Percentiles rank a stretch among this genome's conserved stretches.
Evolutionary conservation across 106 monocot species (phyloP).

Genomic region (Alisma plantagoaquatica): DNA sequence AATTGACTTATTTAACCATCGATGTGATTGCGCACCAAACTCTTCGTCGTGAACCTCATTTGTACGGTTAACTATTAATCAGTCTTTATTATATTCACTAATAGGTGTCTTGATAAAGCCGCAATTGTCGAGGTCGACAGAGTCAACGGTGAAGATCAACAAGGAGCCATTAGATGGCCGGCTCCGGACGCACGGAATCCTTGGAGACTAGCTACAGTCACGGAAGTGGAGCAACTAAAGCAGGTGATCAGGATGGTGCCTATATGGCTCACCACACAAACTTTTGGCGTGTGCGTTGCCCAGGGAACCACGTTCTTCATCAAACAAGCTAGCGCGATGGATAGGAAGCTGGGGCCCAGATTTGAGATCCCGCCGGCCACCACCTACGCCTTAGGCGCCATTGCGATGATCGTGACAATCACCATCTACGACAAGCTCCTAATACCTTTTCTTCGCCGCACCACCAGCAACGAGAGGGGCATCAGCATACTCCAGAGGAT

Average conservation of each 20-base stretch:
- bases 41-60: too few relatives aligned
- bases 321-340: slow-evolving; percentile 60
- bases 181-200: not conserved
- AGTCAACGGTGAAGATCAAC: not conserved
- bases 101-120: slow-evolving; percentile 62
- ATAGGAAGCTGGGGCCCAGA: slow-evolving; percentile 19
- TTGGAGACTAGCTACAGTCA: slow-evolving; percentile 67
- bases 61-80: not conserved
- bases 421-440: slow-evolving; percentile 55
- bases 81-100: not conserved
- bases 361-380: slow-evolving; percentile 66
- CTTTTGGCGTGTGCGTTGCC: slow-evolving; percentile 43
- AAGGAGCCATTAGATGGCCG: too few relatives aligned
- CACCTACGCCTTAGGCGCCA: slow-evolving; percentile 41
- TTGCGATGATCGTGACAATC: slow-evolving; percentile 50
- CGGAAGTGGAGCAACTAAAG: slow-evolving; percentile 70
- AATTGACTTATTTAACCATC: too few relatives aligned
- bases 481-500: slow-evolving; percentile 59
- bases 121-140: slow-evolving; percentile 19
- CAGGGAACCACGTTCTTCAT: slow-evolving; percentile 78
- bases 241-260: slow-evolving; percentile 45
- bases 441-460: slow-evolving; percentile 36
- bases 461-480: slow-evolving; percentile 45
- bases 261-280: slow-evolving; percentile 49
- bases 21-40: too few relatives aligned